Evolutionary conservation across 768 basidiomycete genomes (phyloP).

Genomic region (Auriculariales sp.): DNA sequence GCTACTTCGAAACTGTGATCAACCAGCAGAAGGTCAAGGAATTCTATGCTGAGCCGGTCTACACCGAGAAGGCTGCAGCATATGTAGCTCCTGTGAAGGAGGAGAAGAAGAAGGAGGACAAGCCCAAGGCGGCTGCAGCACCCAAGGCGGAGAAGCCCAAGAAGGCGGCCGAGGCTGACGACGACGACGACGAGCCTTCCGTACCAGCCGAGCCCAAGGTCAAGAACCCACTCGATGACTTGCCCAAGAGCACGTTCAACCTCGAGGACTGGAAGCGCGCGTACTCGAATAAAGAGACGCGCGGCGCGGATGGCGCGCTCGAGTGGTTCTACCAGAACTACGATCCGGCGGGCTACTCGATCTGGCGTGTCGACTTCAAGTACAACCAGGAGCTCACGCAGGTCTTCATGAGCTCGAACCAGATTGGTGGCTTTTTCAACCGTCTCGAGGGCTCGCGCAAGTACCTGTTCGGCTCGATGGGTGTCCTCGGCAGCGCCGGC

Average conservation of each 20-base stretch:
- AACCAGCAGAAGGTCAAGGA: slow-evolving; percentile 69
- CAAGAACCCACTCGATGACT: slow-evolving; percentile 87
- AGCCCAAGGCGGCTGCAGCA: slow-evolving; percentile 18
- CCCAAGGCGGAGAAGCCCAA: slow-evolving; percentile 43
- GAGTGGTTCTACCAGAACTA: slow-evolving; percentile 98
- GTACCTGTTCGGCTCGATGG: slow-evolving; percentile 87
- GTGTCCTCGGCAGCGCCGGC: slow-evolving; percentile 73
- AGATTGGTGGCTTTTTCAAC: slow-evolving; percentile 89
- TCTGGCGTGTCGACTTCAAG: slow-evolving; percentile 92
- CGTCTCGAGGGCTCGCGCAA: slow-evolving; percentile 94
- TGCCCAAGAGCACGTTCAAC: slow-evolving; percentile 80
- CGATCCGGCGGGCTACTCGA: slow-evolving; percentile 78
- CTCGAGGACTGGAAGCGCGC: slow-evolving; percentile 95
- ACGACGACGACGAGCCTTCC: slow-evolving; percentile 63
- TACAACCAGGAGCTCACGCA: slow-evolving; percentile 89
- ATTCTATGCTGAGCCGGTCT: slow-evolving; percentile 45
- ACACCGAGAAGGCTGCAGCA: slow-evolving; percentile 53
- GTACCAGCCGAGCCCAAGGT: slow-evolving; percentile 75
- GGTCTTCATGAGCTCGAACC: slow-evolving; percentile 90
- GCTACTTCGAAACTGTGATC: slow-evolving; percentile 74
- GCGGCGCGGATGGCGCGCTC: slow-evolving; percentile 61
- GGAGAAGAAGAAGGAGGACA: slow-evolving; percentile 30
- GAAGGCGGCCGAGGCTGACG: slow-evolving; percentile 37
- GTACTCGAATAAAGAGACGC: slow-evolving; percentile 97
- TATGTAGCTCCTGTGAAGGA: slow-evolving; percentile 68